These are phyloP conservation scores for Amyloporia xantha DNA, from an alignment of 768 basidiomycete genomes.

Conservation along the genomic window DNA sequence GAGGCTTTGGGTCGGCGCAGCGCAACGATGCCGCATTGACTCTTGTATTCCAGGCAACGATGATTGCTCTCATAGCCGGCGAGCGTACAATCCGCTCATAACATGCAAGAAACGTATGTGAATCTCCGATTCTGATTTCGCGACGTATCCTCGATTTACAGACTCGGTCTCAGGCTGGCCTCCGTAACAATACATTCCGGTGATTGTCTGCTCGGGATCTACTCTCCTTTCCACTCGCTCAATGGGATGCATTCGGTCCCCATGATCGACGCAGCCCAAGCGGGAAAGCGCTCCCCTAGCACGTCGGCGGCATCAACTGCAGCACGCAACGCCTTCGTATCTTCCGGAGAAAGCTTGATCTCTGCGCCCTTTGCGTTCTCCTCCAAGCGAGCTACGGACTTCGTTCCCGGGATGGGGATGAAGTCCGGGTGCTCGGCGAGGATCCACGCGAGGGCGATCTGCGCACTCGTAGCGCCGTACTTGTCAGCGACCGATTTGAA, in stretches of 20 bases:
- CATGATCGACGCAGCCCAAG: background rate
- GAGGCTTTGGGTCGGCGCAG: too few relatives aligned
- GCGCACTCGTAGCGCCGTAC: constrained; percentile 23
- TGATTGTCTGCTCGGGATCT: too few relatives aligned
- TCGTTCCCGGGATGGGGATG: constrained; percentile 4
- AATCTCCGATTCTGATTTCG: too few relatives aligned
- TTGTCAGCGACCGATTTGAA: constrained; percentile 16
- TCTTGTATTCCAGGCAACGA: too few relatives aligned
- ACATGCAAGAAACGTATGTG: too few relatives aligned
- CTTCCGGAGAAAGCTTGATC: background rate
- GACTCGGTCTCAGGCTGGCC: too few relatives aligned
- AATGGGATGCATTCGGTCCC: background rate
- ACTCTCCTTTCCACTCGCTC: background rate
- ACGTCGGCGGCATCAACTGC: background rate
- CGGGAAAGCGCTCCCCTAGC: background rate
- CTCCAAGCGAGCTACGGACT: background rate
- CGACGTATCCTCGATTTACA: too few relatives aligned
- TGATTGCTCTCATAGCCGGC: too few relatives aligned
- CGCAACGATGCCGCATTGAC: too few relatives aligned
- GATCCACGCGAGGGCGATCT: constrained; percentile 27
- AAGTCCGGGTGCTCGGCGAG: constrained; percentile 18
- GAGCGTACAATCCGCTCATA: too few relatives aligned
- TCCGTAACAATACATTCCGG: too few relatives aligned
- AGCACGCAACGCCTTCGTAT: background rate
- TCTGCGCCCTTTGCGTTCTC: constrained; percentile 4